Conservation (phyloP, 1,284 basidiomycete species). For the Takashimella tepidaria region DNA sequence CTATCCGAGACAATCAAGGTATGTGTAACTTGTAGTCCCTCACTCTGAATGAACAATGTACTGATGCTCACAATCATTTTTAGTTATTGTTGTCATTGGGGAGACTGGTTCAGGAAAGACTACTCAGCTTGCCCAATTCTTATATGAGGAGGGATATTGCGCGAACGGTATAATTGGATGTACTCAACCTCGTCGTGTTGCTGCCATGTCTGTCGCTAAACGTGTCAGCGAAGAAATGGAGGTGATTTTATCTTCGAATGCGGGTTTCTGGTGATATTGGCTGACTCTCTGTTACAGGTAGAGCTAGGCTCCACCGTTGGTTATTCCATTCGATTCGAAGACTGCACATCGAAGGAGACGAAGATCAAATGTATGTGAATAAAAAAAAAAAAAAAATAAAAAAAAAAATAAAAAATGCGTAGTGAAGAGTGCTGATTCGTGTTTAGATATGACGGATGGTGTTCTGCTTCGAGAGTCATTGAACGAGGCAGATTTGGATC, state of each 20-base stretch:
- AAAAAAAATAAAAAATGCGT: not conserved
- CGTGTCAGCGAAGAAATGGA: constrained; percentile 91
- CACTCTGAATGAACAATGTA: not conserved
- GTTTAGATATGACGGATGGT: constrained; percentile 92
- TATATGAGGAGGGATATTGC: constrained; percentile 95
- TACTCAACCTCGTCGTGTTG: constrained; percentile 94
- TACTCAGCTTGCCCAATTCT: constrained; percentile 83
- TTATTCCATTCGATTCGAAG: constrained; percentile 97
- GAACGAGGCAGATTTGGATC: constrained; percentile 91
- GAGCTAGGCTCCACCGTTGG: constrained; percentile 84
- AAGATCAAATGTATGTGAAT: constrained; percentile 79
- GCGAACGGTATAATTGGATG: constrained; percentile 83
- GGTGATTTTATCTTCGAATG: constrained; percentile 30
- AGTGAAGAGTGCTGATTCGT: constrained; percentile 17
- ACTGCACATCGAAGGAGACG: constrained; percentile 85
- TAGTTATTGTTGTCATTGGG: constrained; percentile 87
- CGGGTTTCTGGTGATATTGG: no score
- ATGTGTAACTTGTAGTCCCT: constrained; percentile 15
- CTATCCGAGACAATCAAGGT: constrained; percentile 95
- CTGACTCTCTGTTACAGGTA: constrained; percentile 53
- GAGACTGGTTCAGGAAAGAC: constrained; percentile 96
- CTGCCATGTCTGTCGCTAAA: constrained; percentile 98
- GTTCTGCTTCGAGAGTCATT: constrained; percentile 90
- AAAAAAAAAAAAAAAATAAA: not conserved
- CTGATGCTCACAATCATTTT: constrained; percentile 6